Conservation (phyloP, 139 green algal species). For the Desmodesmus armatus region DNA sequence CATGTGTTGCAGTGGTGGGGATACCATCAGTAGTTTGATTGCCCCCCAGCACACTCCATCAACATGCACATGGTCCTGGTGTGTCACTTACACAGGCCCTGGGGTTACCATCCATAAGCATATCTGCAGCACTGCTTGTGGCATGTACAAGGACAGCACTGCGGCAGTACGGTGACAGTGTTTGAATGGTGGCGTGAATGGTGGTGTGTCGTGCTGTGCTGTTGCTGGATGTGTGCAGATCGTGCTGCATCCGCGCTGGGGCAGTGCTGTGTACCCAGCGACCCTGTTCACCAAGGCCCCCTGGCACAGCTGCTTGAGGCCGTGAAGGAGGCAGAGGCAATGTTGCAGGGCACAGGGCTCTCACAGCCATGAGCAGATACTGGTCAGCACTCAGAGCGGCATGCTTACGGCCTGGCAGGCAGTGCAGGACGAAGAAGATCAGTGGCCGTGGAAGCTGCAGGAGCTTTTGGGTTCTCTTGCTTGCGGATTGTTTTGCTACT, state of each 20-base stretch:
- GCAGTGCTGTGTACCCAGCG: constrained; percentile 91
- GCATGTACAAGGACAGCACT: too few species aligned
- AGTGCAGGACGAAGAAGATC: background rate
- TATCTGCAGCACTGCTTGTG: background rate
- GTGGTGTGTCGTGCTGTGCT: constrained; percentile 15
- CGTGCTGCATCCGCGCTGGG: constrained; percentile 93
- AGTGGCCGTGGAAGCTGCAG: background rate
- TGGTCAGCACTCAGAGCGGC: background rate
- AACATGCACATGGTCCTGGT: too few species aligned
- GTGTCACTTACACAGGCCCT: background rate
- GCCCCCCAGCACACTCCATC: too few species aligned
- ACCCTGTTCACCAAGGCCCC: constrained; percentile 90
- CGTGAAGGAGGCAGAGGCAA: constrained; percentile 47
- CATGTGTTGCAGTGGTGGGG: too few species aligned
- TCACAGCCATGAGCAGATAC: constrained; percentile 5
- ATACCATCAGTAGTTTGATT: too few species aligned
- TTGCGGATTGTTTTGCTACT: background rate
- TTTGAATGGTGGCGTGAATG: too few species aligned
- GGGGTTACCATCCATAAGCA: background rate
- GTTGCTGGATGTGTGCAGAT: constrained; percentile 58
- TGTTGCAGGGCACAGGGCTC: constrained; percentile 25
- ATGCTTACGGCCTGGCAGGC: background rate
- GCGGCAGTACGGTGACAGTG: too few species aligned
- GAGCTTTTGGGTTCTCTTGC: background rate
- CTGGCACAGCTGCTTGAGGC: constrained; percentile 60